Base-by-base conservation (phyloP, 2,329 filamentous ascomycete species). In the Didymella segeticola region DNA sequence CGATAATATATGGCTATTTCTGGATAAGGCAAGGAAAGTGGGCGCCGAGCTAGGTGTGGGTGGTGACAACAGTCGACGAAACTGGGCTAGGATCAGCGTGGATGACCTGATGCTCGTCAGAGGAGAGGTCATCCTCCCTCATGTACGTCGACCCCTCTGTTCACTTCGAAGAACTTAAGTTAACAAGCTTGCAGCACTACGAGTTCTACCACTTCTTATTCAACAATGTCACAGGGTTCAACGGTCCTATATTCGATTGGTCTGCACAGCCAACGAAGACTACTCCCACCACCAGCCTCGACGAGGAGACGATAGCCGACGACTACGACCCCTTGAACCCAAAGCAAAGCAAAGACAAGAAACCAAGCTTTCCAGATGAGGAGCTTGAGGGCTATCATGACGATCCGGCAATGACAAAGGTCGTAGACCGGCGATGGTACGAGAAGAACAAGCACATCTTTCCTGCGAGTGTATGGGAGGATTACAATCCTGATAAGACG, bases 401-500 rank as follows among this genome's bases (percentile, higher is more conserved):
- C 57, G 93, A 98, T 64, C 87, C 93, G 1, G 83, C 83, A 3
- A 77, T 89, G 58, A 98, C 93, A 3, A 98, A 97, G 72, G 93
- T 99, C 3, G 93, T 99, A 4, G 93, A 99, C 78, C 84, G 95
- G 56, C 82, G 95, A 56, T 99, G 95, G 95, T 99, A 97, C 73
- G 92, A 97, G 79, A 86, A 88, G 69, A 97, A 98, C 74, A 99
- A 98, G 77, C 95, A 99, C 75, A 98, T 99, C 53, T 99, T 93
- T 73, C 95, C 95, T 0, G 93, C 93, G 17, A 98, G 91, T 71
- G 84, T 93, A 39, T 99, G 95, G 95, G 91, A 93, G 66, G 90
- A 96, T 59, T 99, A 96, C 73, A 93, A 96, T 62, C 89, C 92
- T 0, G 90, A 91, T 57, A 90, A 89, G 75, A 90, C 97, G 67